phyloP scores from a whole-genome alignment of 192 early-diverging fungal genomes.

The Bifiguratus adelaidae region DNA sequence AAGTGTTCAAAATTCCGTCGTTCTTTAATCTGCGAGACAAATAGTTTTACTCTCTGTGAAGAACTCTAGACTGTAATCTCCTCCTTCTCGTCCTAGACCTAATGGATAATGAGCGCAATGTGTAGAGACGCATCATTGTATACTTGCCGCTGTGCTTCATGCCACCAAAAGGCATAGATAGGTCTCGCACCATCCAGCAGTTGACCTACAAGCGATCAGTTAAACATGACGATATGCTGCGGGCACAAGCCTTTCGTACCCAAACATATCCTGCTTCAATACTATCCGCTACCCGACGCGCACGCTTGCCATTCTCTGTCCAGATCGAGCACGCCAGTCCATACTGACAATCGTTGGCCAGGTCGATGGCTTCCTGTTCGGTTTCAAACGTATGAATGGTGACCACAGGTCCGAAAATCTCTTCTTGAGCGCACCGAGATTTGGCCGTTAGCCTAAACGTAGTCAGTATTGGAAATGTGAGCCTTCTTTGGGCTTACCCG shows the following conservation, averaged over 20 bases:
- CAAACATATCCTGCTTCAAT: constrained; percentile 64
- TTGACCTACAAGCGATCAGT: constrained; percentile 35
- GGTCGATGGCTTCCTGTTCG: constrained; percentile 55
- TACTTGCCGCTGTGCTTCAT: constrained; percentile 40
- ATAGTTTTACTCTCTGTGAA: constrained; percentile 50
- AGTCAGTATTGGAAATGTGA: neutral
- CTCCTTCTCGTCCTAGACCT: constrained; percentile 54
- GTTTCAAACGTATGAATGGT: constrained; percentile 60
- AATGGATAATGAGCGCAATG: constrained; percentile 10
- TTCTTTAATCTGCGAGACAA: constrained; percentile 29
- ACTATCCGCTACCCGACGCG: constrained; percentile 42
- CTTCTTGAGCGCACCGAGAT: constrained; percentile 47
- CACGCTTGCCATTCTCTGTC: constrained; percentile 50
- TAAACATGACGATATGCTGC: neutral
- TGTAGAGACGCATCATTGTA: neutral
- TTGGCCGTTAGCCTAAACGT: constrained; percentile 15
- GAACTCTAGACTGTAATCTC: constrained; percentile 51
- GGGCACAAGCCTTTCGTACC: no score
- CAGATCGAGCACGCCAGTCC: constrained; percentile 63
- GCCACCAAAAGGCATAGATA: constrained; percentile 75
- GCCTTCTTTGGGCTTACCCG: constrained; percentile 22
- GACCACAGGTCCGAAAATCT: constrained; percentile 82
- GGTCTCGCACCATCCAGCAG: constrained; percentile 61
- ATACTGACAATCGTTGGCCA: constrained; percentile 59
- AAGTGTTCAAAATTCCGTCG: no score